Conservation (phyloP, 169 alveolate species). For the Plasmodium reichenowi region DNA sequence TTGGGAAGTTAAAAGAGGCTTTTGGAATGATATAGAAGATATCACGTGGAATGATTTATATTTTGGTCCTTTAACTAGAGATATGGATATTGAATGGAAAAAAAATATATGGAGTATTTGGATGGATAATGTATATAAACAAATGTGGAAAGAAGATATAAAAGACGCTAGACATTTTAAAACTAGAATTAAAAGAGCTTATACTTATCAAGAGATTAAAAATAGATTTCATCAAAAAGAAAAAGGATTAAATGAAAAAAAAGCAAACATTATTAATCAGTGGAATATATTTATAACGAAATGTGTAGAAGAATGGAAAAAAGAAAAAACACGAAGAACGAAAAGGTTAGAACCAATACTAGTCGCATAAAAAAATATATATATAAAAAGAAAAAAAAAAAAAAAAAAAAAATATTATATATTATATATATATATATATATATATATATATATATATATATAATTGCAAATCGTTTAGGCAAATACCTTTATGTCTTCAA, state of each 20-base stretch:
- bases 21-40: constrained; percentile 12
- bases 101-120: constrained; percentile 24
- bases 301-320: constrained; percentile 5
- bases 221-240: constrained; percentile 3
- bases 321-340: constrained; percentile 1
- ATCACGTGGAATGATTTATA: background rate
- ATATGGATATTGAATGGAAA: constrained; percentile 14
- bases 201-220: background rate
- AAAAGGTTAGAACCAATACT: background rate
- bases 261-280: background rate
- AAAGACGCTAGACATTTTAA: constrained; percentile 12
- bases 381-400: too few species aligned
- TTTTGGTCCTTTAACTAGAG: constrained; percentile 22
- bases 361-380: background rate
- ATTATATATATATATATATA: too few species aligned
- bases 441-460: too few species aligned
- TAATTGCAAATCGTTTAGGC: too few species aligned
- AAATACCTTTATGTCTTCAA: too few species aligned
- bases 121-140: background rate
- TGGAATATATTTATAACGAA: constrained; percentile 9
- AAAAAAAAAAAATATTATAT: too few species aligned
- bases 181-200: constrained; percentile 10
- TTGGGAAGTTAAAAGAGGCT: constrained; percentile 7
- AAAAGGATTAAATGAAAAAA: constrained; percentile 10
- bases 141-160: constrained; percentile 34